Base-by-base conservation (phyloP, 768 basidiomycete genomes). In the Melanogaster broomeanus region DNA sequence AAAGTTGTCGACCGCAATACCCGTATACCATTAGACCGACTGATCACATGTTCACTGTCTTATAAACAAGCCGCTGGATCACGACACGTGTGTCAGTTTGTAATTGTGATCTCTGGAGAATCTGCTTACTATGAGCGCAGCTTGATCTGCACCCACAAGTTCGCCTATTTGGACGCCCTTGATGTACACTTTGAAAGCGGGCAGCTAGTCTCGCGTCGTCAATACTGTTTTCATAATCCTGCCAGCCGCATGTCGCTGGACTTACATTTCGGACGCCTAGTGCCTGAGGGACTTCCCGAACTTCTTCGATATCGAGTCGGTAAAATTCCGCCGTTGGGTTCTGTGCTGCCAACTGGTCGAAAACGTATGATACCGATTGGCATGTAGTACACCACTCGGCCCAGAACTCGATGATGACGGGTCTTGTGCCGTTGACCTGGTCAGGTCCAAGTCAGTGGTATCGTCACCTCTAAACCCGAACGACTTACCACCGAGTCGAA, bases 321-420 rank as follows among this genome's bases (percentile, higher is more conserved):
- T 68, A 68, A 52, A 66, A 66, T 1, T 65, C 37, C 0, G 56
- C 65, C 22, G 13, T 5, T 9, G 66, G 65, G 40, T 68, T 59
- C 61, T 66, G 61, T 7, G 55, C 56, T 42, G 65, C 61, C 55
- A 67, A 27, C 48, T 52, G 58, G 51, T 66, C 49, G 40, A 62
- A 67, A 10, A 64, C 18, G 6, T 53, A 11, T 34, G 66, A 48
- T 58, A 47, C 59, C 8, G 51, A 21, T 37, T 50, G 54, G 45
- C 65, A 68, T n/a, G 62, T 59, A 30, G 18, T 16, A 22, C 65
- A 67, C 65, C 65, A 67, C 12, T 68, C 64, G 46, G 65, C 65
- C 65, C 65, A 68, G 60, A 68, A 67, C 44, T 67, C 66, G 19
- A 67, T 59, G 49, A 67, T 58, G 46, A 44, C 66, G 8, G 66